Percentiles rank a stretch among this genome's conserved stretches.
These are phyloP conservation scores for Aspergillus tubingensis DNA, from an alignment of 2,329 filamentous ascomycete species.

Conservation along the genomic window DNA sequence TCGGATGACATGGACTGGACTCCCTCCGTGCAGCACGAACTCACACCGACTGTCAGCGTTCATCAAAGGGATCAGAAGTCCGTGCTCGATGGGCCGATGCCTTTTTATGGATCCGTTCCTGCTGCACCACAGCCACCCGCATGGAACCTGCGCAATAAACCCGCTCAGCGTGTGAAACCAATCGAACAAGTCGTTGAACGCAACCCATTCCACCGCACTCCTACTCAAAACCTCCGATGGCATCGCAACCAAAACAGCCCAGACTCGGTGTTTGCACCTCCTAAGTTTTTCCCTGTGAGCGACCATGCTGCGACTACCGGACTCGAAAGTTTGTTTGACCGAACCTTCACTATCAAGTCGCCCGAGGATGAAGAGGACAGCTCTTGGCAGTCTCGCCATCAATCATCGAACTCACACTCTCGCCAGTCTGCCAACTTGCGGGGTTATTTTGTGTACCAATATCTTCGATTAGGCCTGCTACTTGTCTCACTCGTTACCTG, in stretches of 20 bases:
- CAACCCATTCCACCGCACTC: constrained; percentile 41
- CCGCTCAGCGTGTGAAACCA: constrained; percentile 30
- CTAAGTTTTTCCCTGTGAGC: constrained; percentile 48
- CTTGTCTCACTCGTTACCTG: constrained; percentile 34
- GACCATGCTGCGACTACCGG: constrained; percentile 48
- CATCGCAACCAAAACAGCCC: constrained; percentile 18
- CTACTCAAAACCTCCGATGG: constrained; percentile 28
- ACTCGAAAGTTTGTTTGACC: constrained; percentile 49
- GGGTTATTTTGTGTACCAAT: constrained; percentile 28
- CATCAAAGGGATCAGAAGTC: constrained; percentile 32
- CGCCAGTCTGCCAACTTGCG: constrained; percentile 14
- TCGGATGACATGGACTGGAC: constrained; percentile 54
- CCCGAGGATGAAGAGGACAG: constrained; percentile 29
- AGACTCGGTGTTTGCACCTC: constrained; percentile 44
- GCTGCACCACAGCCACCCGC: constrained; percentile 43
- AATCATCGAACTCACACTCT: constrained; percentile 6
- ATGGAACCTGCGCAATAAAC: constrained; percentile 41
- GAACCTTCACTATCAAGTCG: constrained; percentile 44
- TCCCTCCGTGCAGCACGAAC: constrained; percentile 43
- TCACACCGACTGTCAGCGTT: constrained; percentile 36
- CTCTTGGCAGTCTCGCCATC: constrained; percentile 21
- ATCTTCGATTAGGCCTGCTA: constrained; percentile 34
- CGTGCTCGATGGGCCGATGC: constrained; percentile 37
- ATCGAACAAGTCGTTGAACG: constrained; percentile 38
- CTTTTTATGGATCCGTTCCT: constrained; percentile 49